Conservation (phyloP, 1,284 basidiomycete species). For the Sporisorium exsertum region DNA sequence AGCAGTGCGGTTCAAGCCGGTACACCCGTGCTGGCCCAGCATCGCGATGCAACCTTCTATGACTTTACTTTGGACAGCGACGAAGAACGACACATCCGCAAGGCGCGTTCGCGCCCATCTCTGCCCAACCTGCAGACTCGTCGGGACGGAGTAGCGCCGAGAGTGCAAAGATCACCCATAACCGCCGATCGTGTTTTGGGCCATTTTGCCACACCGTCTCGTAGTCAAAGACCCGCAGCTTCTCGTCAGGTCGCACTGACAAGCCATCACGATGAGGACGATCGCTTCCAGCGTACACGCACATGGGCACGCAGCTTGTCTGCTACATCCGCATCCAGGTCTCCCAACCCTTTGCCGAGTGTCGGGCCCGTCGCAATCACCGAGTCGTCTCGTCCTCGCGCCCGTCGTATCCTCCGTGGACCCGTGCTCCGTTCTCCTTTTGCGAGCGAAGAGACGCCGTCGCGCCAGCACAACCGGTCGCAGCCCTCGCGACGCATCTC, state of each 20-base stretch:
- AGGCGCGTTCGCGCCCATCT: conserved; percentile 30
- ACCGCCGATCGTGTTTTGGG: conserved; percentile 9
- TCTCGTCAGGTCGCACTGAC: not conserved
- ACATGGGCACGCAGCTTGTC: conserved; percentile 39
- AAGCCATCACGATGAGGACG: not conserved
- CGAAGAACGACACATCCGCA: conserved; percentile 35
- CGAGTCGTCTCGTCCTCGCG: conserved; percentile 22
- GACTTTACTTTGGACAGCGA: conserved; percentile 52
- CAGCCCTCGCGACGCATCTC: not conserved
- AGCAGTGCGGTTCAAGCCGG: conserved; percentile 18
- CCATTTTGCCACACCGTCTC: conserved; percentile 23
- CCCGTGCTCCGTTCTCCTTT: not conserved
- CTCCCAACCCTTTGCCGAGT: not conserved
- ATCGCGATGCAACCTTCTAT: conserved; percentile 38
- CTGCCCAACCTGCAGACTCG: conserved; percentile 16
- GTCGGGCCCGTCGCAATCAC: conserved; percentile 2
- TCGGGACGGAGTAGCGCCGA: not conserved
- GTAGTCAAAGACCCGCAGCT: not conserved
- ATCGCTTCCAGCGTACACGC: conserved; percentile 10
- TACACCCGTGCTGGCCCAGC: conserved; percentile 32
- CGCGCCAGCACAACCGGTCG: not conserved
- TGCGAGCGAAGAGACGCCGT: conserved; percentile 8
- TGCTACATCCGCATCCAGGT: conserved; percentile 11
- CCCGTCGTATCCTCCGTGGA: conserved; percentile 24
- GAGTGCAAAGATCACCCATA: conserved; percentile 1